These are phyloP conservation scores for Colletotrichum camelliae DNA, from an alignment of 2,329 filamentous ascomycete genomes.

Conservation along the genomic window DNA sequence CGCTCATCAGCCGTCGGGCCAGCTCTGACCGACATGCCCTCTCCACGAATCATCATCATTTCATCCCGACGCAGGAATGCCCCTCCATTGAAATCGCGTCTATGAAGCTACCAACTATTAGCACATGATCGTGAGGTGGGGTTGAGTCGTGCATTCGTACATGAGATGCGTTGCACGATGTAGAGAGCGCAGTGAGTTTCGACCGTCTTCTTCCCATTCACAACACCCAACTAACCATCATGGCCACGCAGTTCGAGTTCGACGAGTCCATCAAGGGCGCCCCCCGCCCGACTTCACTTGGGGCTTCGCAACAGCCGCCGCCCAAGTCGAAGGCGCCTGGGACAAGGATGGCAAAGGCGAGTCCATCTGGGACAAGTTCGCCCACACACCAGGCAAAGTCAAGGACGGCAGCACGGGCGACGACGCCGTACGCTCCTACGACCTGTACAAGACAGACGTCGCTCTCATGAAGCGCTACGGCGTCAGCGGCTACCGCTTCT, in stretches of 20 bases:
- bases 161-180: not conserved
- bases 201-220: not conserved
- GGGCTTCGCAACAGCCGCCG: conserved; percentile 46
- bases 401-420: conserved; percentile 43
- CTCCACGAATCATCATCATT: conserved; percentile 8
- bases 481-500: conserved; percentile 67
- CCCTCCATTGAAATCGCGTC: not conserved
- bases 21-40: not conserved
- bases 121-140: conserved; percentile 4
- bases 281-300: conserved; percentile 39
- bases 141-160: not conserved
- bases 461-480: conserved; percentile 63
- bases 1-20: not conserved
- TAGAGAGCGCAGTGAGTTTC: not conserved
- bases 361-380: conserved; percentile 46
- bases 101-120: not conserved
- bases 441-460: conserved; percentile 57
- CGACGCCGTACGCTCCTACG: conserved; percentile 43
- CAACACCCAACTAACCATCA: not conserved
- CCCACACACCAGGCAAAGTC: conserved; percentile 41
- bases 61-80: conserved; percentile 7
- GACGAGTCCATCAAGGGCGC: conserved; percentile 30
- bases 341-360: conserved; percentile 44
- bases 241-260: conserved; percentile 25
- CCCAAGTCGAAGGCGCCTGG: conserved; percentile 48